Evolutionary conservation across 2,329 filamentous ascomycete genomes (phyloP), one percentile per base, ranked within the genome.

Genomic region (Phialophora macrospora): DNA sequence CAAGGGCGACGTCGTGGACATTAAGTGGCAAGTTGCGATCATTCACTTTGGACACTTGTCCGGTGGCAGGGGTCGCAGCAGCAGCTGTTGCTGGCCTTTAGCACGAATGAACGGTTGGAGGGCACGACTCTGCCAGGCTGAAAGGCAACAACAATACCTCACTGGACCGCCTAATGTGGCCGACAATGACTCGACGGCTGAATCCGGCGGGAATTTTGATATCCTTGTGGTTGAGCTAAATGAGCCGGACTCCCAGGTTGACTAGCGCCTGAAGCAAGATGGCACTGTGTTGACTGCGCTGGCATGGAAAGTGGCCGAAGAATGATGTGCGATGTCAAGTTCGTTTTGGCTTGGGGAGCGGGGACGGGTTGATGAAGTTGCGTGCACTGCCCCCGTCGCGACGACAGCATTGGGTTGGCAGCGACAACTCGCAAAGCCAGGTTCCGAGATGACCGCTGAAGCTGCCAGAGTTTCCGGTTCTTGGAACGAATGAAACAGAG

Each of bases 11-110:
- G 14, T 2, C 34, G 34, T 17, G 34, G 14, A 17, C 34, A 17
- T 14, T 17, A 41, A 17, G 34, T 17, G 14, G 14, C 34, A 41
- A 17, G 34, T 17, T 41, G 34, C 12, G 14, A 17, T 17, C 12
- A 24, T 30, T 30, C 38, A 28, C 3, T 12, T 28, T 44, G 41
- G 38, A 58, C 55, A 58, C 55, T 34, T 58, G 41, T 58, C 24
- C 28, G 41, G 41, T n/a, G 8, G 55, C 24, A 30, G 55, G 34
- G 12, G 28, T 5, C 20, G 26, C 20, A 5, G n/a, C 41, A 58
- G 44, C 41, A 48, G 20, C 55, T 24, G 38, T 26, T 38, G 34
- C 30, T 28, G 55, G 20, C 30, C 11, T 38, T 20, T 44, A 4
- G 38, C 17, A 58, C 17, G 55, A 58, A 32, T 44, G 28, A 44